These are phyloP conservation scores for Phytopythium ostracodes DNA, from an alignment of 352 stramenopile genomes.

Conservation along the genomic window DNA sequence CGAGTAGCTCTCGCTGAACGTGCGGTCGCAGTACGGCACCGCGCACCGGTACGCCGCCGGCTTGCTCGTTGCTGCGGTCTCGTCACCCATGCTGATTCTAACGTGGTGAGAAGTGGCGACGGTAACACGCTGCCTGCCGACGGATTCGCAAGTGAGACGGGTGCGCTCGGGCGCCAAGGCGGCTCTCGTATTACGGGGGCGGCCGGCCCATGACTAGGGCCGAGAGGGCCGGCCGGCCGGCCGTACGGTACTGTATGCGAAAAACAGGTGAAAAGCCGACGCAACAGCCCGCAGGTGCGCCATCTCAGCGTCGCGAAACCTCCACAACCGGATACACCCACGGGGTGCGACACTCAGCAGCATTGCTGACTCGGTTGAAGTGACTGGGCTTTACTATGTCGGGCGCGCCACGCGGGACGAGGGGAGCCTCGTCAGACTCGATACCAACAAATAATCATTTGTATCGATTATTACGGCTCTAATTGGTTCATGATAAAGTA, in stretches of 20 bases:
- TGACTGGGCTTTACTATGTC: neutral
- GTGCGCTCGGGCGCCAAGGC: neutral
- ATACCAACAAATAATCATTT: neutral
- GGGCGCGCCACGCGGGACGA: neutral
- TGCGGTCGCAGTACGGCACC: slow-evolving; percentile 30
- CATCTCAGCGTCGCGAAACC: slow-evolving; percentile 5
- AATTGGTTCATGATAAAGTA: neutral
- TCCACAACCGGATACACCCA: neutral
- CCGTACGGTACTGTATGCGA: neutral
- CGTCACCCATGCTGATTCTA: neutral
- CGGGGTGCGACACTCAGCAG: neutral
- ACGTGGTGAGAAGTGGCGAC: too few relatives aligned
- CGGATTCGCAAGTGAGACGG: slow-evolving; percentile 4
- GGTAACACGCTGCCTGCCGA: neutral
- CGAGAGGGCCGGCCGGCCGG: too few relatives aligned
- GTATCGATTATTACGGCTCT: neutral
- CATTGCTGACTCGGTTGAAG: neutral
- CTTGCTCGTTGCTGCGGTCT: neutral
- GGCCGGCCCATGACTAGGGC: too few relatives aligned
- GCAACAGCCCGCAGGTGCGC: neutral
- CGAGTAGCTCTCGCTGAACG: slow-evolving; percentile 28
- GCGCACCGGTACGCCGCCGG: slow-evolving; percentile 23
- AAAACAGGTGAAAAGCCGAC: neutral
- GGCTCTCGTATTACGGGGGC: too few relatives aligned
- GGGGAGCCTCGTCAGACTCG: neutral